Base-by-base conservation (phyloP, 2,329 filamentous ascomycete species). In the Rutstroemia sp. region DNA sequence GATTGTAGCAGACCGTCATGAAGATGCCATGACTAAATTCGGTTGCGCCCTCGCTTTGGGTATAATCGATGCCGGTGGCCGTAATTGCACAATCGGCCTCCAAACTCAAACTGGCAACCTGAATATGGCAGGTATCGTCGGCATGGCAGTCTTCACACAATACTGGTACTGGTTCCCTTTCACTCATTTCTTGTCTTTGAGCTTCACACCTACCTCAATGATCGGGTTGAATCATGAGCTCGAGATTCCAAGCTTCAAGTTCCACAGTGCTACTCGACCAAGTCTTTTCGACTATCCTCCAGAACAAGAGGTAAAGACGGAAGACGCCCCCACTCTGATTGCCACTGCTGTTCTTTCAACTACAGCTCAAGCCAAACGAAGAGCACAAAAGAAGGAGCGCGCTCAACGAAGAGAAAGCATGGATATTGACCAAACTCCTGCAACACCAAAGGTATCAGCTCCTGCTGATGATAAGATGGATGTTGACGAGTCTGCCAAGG, bases 131-230 rank as follows among this genome's bases (percentile, higher is more conserved):
- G 95, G 90, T 60, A 95, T 99, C 63, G 92, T 99, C 17, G 95
- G 94, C 64, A 96, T 96, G 85, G 92, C 91, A 27, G 88, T 99
- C 54, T 99, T 99, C 75, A 95, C 92, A 8, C 94, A 99, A 72
- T 99, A 99, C 77, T 99, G 94, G 94, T 99, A 99, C 77, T 99
- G 94, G 94, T 99, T 99, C 82, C 94, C 94, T 58, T 87, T 97
- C 67, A 95, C 94, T 30, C 94, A 99, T 74, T 99, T 99, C 83
- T 73, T 99, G 57, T 95, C 92, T 0, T 79, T 99, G 60, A 92
- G 90, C 67, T 97, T 99, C 74, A 91, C 89, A n/a, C 94, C 94
- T 1, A 99, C 95, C 1, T 88, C 94, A 1, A 88, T 99, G 68
- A 96, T 97, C 65, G 92, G 89, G 58, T 83, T 99, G 25, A 92